Evolutionary conservation across 2,329 filamentous ascomycete genomes (phyloP).

Genomic region (Pseudogymnoascus sp.): DNA sequence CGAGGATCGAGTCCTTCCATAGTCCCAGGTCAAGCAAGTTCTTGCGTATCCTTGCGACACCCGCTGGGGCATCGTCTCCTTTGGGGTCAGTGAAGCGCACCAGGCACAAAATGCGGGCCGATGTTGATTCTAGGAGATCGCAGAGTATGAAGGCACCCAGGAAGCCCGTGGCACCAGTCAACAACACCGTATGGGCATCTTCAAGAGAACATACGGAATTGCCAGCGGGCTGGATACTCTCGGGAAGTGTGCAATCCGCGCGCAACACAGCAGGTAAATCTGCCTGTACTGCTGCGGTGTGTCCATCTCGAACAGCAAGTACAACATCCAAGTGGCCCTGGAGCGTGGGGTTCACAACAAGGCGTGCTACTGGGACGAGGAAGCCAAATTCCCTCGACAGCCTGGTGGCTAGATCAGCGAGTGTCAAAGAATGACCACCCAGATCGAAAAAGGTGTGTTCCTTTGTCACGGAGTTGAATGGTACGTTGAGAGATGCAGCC

Average conservation of each 20-base stretch:
- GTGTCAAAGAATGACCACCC: conserved; percentile 68
- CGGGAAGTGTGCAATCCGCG: conserved; percentile 59
- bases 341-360: conserved; percentile 66
- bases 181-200: conserved; percentile 60
- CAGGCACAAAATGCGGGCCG: conserved; percentile 64
- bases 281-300: conserved; percentile 68
- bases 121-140: conserved; percentile 60
- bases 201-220: conserved; percentile 52
- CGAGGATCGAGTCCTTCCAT: conserved; percentile 71
- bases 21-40: conserved; percentile 73
- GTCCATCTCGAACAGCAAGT: conserved; percentile 63
- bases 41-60: conserved; percentile 65
- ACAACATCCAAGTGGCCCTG: conserved; percentile 67
- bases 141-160: conserved; percentile 68
- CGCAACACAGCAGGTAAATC: conserved; percentile 65
- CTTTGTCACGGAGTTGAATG: conserved; percentile 53
- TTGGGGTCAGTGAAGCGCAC: conserved; percentile 65
- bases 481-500: conserved; percentile 64
- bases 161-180: conserved; percentile 73
- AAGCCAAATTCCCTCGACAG: conserved; percentile 66
- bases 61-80: conserved; percentile 56
- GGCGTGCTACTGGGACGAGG: conserved; percentile 61
- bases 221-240: conserved; percentile 56
- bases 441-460: conserved; percentile 77
- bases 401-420: conserved; percentile 70